A percentile compares a stretch with the other conserved stretches of the same genome.
phyloP scores from a whole-genome alignment of 2,329 filamentous ascomycete species.

The Periconia sp. region DNA sequence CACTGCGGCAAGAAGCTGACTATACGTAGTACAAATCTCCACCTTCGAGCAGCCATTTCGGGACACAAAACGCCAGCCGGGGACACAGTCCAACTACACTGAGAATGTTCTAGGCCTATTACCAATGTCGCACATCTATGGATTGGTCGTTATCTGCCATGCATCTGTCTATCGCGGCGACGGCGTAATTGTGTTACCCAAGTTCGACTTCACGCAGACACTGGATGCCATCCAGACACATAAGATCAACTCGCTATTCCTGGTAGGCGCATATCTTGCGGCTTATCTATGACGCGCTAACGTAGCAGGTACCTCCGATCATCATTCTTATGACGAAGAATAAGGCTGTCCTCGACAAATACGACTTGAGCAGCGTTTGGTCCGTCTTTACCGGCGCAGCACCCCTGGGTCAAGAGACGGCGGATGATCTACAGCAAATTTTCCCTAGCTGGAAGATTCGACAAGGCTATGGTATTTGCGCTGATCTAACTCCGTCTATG shows the following conservation, averaged over 20 bases:
- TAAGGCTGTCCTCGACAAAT: slow-evolving; percentile 65
- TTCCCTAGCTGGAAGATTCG: slow-evolving; percentile 70
- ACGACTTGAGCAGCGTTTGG: slow-evolving; percentile 72
- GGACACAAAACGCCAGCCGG: slow-evolving; percentile 50
- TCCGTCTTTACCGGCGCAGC: slow-evolving; percentile 77
- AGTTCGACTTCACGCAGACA: slow-evolving; percentile 74
- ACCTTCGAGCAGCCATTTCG: slow-evolving; percentile 56
- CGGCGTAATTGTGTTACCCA: slow-evolving; percentile 72
- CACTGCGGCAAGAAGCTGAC: slow-evolving; percentile 5
- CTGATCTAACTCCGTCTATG: background rate
- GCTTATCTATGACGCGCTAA: slow-evolving; percentile 12
- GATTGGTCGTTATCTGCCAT: slow-evolving; percentile 73
- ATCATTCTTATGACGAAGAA: slow-evolving; percentile 77
- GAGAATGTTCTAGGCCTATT: slow-evolving; percentile 71
- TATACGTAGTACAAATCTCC: slow-evolving; percentile 60
- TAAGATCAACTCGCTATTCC: slow-evolving; percentile 70
- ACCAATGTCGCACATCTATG: slow-evolving; percentile 84
- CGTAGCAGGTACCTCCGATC: slow-evolving; percentile 73
- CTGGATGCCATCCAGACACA: slow-evolving; percentile 70
- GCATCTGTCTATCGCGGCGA: slow-evolving; percentile 73
- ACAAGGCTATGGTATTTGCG: slow-evolving; percentile 70
- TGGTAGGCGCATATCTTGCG: slow-evolving; percentile 57
- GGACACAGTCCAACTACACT: slow-evolving; percentile 50
- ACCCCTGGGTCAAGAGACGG: slow-evolving; percentile 75
- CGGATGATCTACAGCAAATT: slow-evolving; percentile 65